Evolutionary conservation across 352 stramenopile species (phyloP).

Genomic region (Globisporangium alternatum): DNA sequence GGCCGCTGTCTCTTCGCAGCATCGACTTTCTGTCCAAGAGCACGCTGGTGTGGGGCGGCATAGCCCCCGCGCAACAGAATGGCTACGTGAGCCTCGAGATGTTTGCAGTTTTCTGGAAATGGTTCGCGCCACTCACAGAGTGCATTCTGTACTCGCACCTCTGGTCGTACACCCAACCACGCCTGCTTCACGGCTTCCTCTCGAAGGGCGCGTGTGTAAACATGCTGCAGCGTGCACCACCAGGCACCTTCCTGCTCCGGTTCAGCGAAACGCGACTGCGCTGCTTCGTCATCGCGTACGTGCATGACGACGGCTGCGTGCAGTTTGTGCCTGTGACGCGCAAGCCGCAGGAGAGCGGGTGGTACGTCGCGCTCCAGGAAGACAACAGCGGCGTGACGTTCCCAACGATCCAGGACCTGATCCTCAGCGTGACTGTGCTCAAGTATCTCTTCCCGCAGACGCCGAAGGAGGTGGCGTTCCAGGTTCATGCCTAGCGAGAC

Average conservation of each 20-base stretch:
- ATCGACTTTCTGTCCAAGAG: slow-evolving; percentile 81
- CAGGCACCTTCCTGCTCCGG: slow-evolving; percentile 74
- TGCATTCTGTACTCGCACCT: slow-evolving; percentile 59
- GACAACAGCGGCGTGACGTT: slow-evolving; percentile 52
- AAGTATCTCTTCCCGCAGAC: slow-evolving; percentile 79
- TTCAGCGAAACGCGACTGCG: slow-evolving; percentile 72
- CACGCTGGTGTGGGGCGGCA: slow-evolving; percentile 60
- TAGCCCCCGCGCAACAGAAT: slow-evolving; percentile 33
- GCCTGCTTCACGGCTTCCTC: slow-evolving; percentile 76
- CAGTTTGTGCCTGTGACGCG: slow-evolving; percentile 78
- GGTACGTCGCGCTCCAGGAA: slow-evolving; percentile 64
- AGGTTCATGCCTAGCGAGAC: slow-evolving; percentile 17
- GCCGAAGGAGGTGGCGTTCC: slow-evolving; percentile 69
- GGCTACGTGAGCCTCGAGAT: slow-evolving; percentile 58
- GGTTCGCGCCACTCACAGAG: slow-evolving; percentile 67
- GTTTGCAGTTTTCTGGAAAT: slow-evolving; percentile 73
- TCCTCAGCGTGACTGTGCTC: slow-evolving; percentile 74
- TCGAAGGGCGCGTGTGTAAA: slow-evolving; percentile 77
- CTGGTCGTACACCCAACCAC: slow-evolving; percentile 72
- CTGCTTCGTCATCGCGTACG: slow-evolving; percentile 73
- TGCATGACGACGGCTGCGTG: slow-evolving; percentile 54
- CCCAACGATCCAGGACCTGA: slow-evolving; percentile 59
- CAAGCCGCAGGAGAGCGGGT: slow-evolving; percentile 30
- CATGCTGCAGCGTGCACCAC: slow-evolving; percentile 64
- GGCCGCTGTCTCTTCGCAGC: slow-evolving; percentile 63